phyloP scores from a whole-genome alignment of 129 eudicot genomes.

The Pulicaria dysenterica region DNA sequence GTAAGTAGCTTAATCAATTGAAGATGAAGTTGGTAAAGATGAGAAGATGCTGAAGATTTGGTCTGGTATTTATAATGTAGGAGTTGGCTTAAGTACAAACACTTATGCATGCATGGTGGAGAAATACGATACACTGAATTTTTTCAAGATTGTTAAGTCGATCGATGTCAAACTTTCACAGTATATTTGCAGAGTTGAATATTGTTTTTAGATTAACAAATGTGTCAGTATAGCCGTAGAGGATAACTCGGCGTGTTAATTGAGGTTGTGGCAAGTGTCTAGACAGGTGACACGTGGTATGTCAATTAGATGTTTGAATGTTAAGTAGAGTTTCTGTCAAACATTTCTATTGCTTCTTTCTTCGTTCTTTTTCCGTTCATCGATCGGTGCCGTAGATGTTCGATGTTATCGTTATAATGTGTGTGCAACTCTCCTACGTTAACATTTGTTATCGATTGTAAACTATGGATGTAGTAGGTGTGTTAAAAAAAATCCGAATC shows the following conservation, averaged over 20 bases:
- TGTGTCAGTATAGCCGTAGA: not conserved
- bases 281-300: slow-evolving; percentile 18
- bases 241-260: slow-evolving; percentile 17
- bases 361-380: not conserved
- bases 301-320: not conserved
- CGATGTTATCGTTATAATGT: not conserved
- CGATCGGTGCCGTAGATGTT: not conserved
- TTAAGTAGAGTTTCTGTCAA: not conserved
- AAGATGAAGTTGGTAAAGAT: not conserved
- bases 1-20: not conserved
- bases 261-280: slow-evolving; percentile 23
- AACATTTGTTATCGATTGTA: too few relatives aligned
- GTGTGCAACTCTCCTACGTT: too few relatives aligned
- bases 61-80: slow-evolving; percentile 24
- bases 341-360: not conserved
- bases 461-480: too few relatives aligned
- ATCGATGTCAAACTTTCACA: not conserved
- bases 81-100: too few relatives aligned
- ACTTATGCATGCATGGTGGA: slow-evolving; percentile 2
- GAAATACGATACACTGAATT: not conserved
- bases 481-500: too few relatives aligned
- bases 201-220: too few relatives aligned
- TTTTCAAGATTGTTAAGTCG: not conserved
- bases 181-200: too few relatives aligned
- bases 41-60: not conserved